These are phyloP conservation scores for Ophiostoma sp. DNA, from an alignment of 2,329 filamentous ascomycete species.

Conservation along the genomic window DNA sequence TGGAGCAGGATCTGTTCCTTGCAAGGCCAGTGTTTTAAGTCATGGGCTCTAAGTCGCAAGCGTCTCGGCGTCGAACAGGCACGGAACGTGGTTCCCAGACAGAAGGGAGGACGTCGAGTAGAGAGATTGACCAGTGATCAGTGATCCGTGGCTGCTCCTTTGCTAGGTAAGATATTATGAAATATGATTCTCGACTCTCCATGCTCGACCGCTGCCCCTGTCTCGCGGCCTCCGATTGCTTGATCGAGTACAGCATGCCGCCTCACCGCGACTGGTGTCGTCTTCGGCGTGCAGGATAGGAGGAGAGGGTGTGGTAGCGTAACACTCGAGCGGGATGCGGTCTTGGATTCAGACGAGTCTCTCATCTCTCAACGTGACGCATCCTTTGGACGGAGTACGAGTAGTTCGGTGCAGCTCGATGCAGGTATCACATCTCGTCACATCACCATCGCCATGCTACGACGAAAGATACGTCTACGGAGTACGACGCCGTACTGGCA, in stretches of 20 bases:
- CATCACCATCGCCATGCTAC: neutral
- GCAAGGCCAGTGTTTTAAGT: slow-evolving; percentile 1
- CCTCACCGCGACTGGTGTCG: neutral
- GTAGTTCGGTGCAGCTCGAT: neutral
- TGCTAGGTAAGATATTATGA: too few relatives aligned
- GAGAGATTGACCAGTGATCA: too few relatives aligned
- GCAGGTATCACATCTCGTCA: neutral
- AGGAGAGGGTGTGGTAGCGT: neutral
- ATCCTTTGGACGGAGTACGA: neutral
- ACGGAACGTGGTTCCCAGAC: neutral
- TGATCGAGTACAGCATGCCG: neutral
- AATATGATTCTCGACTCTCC: neutral
- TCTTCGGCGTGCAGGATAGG: slow-evolving; percentile 4
- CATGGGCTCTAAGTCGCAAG: neutral
- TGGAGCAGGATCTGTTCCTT: neutral
- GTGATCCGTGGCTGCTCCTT: too few relatives aligned
- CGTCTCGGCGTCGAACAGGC: neutral
- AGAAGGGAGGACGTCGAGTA: neutral
- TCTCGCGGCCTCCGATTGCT: neutral
- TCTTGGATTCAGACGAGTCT: neutral
- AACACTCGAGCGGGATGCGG: neutral
- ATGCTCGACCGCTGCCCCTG: neutral
- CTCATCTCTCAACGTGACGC: neutral
- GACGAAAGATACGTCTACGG: too few relatives aligned
- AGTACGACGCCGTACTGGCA: too few relatives aligned